Evolutionary conservation across 2,329 filamentous ascomycete genomes (phyloP).

Genomic region (Cladosporium oxysporum): DNA sequence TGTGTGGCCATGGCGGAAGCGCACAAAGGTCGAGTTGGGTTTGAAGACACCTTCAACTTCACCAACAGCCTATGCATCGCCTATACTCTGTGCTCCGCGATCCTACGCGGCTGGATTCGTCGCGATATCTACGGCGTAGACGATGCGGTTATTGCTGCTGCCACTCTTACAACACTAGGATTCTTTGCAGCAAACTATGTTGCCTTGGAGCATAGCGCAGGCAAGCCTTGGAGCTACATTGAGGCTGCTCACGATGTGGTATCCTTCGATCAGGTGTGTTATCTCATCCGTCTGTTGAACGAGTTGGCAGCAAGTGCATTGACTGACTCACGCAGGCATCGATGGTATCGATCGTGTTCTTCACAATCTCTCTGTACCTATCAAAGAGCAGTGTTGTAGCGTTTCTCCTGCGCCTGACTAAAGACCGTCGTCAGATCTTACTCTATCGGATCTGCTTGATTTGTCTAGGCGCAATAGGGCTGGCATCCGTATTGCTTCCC

Average conservation of each 20-base stretch:
- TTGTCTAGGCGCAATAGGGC: slow-evolving; percentile 22
- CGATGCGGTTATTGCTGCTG: slow-evolving; percentile 18
- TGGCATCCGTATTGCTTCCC: slow-evolving; percentile 27
- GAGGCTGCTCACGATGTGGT: background rate
- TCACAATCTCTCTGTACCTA: slow-evolving; percentile 18
- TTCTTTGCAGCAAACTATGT: slow-evolving; percentile 19
- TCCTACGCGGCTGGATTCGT: slow-evolving; percentile 21
- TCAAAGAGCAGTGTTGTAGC: slow-evolving; percentile 21
- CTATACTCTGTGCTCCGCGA: slow-evolving; percentile 20
- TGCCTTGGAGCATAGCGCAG: slow-evolving; percentile 19
- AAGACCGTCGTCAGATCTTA: slow-evolving; percentile 12
- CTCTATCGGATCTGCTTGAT: slow-evolving; percentile 13
- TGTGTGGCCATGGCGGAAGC: slow-evolving; percentile 4
- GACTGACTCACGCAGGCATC: slow-evolving; percentile 6
- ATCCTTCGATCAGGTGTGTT: slow-evolving; percentile 6
- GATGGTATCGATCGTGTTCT: slow-evolving; percentile 17
- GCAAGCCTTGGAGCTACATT: slow-evolving; percentile 14
- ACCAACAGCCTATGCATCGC: slow-evolving; percentile 23
- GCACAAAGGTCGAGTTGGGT: slow-evolving; percentile 19
- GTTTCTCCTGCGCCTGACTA: slow-evolving; percentile 21
- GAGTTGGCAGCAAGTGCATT: background rate
- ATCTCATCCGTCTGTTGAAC: background rate
- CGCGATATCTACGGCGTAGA: slow-evolving; percentile 20
- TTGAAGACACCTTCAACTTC: slow-evolving; percentile 21
- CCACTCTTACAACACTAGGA: slow-evolving; percentile 16